These are phyloP conservation scores for Macadamia tetraphylla DNA, from an alignment of 164 flowering plant genomes.

Conservation along the genomic window DNA sequence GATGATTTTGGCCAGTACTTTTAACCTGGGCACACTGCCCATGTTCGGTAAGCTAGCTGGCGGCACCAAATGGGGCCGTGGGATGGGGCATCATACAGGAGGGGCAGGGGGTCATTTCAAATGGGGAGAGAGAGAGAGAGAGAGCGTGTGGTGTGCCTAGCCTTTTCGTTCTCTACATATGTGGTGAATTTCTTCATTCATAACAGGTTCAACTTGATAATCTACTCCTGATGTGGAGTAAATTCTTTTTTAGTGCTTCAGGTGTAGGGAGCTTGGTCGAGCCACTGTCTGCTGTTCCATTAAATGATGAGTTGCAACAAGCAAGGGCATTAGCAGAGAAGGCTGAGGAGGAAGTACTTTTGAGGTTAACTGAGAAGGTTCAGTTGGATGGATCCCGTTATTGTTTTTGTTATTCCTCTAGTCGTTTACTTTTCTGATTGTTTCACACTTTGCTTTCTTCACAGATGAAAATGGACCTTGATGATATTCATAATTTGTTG, in stretches of 20 bases:
- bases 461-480: slow-evolving; percentile 62
- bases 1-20: no score
- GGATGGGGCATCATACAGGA: no score
- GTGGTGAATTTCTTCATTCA: no score
- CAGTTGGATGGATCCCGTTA: slow-evolving; percentile 6
- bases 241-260: slow-evolving; percentile 56
- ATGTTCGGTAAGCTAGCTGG: no score
- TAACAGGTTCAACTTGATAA: background rate
- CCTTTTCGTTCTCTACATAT: no score
- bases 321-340: slow-evolving; percentile 59
- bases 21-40: no score
- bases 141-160: no score
- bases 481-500: slow-evolving; percentile 47
- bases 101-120: no score
- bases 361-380: slow-evolving; percentile 73
- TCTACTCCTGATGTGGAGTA: slow-evolving; percentile 18
- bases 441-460: slow-evolving; percentile 15
- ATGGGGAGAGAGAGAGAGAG: no score
- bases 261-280: slow-evolving; percentile 66
- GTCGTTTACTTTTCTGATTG: background rate
- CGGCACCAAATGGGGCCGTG: no score
- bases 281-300: slow-evolving; percentile 77
- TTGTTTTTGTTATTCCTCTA: slow-evolving; percentile 3
- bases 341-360: slow-evolving; percentile 82
- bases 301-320: slow-evolving; percentile 87